Conservation (phyloP, 306 rosid species). For the Oemleria cerasiformis region DNA sequence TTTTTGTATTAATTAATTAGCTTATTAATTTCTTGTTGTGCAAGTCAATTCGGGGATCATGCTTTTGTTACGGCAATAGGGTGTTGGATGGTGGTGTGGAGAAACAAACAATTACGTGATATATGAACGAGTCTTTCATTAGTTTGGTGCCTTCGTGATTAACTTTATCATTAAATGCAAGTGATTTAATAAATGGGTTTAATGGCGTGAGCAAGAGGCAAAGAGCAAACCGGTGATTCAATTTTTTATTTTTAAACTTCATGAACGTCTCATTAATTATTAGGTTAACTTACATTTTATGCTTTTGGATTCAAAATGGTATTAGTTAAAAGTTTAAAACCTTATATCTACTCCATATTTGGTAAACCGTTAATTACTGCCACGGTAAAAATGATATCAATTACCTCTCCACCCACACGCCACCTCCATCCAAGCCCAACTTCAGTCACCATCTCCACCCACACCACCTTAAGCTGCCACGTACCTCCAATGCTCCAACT, state of each 20-base stretch:
- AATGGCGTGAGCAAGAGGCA: slow-evolving; percentile 8
- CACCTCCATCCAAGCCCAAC: no score
- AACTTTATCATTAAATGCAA: not conserved
- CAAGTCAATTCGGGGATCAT: slow-evolving; percentile 16
- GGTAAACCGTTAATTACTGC: no score
- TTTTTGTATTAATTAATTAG: not conserved
- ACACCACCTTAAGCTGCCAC: no score
- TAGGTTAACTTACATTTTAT: no score
- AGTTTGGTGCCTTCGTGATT: not conserved
- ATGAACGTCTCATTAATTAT: no score
- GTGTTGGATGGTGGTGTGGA: slow-evolving; percentile 16
- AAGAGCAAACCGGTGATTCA: not conserved
- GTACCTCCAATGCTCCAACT: no score
- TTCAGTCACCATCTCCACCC: no score
- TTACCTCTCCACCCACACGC: no score
- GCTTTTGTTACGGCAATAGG: slow-evolving; percentile 35
- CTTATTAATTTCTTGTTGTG: not conserved
- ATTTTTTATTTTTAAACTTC: not conserved
- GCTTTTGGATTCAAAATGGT: no score
- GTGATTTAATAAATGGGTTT: not conserved
- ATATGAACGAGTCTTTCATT: slow-evolving; percentile 11
- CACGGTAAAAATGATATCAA: no score
- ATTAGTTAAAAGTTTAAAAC: no score
- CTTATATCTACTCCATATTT: no score
- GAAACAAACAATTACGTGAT: slow-evolving; percentile 3